Percentiles rank a stretch among this genome's conserved stretches.
Evolutionary conservation across 768 basidiomycete species (phyloP).

Genomic region (Rubroboletus satanas): DNA sequence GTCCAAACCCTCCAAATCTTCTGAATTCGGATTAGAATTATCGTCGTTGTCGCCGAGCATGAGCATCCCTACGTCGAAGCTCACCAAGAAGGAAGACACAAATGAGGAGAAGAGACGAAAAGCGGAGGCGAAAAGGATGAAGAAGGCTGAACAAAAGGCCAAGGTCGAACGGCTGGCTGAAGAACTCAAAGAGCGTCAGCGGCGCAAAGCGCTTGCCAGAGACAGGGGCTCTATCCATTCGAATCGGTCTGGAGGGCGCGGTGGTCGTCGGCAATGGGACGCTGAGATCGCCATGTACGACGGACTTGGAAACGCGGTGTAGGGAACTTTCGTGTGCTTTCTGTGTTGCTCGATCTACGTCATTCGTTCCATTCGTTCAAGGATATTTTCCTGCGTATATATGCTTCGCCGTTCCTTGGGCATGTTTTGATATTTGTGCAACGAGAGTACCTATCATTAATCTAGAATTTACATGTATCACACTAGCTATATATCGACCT

Average conservation of each 20-base stretch:
- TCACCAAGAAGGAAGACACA: slow-evolving; percentile 23
- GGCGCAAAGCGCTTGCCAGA: slow-evolving; percentile 27
- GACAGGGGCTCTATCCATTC: slow-evolving; percentile 34
- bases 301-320: slow-evolving; percentile 26
- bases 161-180: slow-evolving; percentile 42
- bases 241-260: slow-evolving; percentile 16
- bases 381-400: slow-evolving; percentile 14
- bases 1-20: slow-evolving; percentile 13
- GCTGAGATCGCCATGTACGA: slow-evolving; percentile 31
- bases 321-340: slow-evolving; percentile 11
- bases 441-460: slow-evolving; percentile 22
- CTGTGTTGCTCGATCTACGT: slow-evolving; percentile 15
- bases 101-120: slow-evolving; percentile 42
- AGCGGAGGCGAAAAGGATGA: slow-evolving; percentile 40
- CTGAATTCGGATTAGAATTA: slow-evolving; percentile 4
- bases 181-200: slow-evolving; percentile 39
- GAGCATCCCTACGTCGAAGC: slow-evolving; percentile 8
- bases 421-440: slow-evolving; percentile 10
- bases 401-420: slow-evolving; percentile 11
- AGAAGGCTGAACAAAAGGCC: slow-evolving; percentile 40
- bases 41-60: slow-evolving; percentile 24
- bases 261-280: slow-evolving; percentile 21
- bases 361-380: slow-evolving; percentile 16
- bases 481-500: slow-evolving; percentile 13
- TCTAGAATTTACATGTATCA: slow-evolving; percentile 30